Conservation (phyloP, 768 basidiomycete genomes). For the Pleurotus cornucopiae region DNA sequence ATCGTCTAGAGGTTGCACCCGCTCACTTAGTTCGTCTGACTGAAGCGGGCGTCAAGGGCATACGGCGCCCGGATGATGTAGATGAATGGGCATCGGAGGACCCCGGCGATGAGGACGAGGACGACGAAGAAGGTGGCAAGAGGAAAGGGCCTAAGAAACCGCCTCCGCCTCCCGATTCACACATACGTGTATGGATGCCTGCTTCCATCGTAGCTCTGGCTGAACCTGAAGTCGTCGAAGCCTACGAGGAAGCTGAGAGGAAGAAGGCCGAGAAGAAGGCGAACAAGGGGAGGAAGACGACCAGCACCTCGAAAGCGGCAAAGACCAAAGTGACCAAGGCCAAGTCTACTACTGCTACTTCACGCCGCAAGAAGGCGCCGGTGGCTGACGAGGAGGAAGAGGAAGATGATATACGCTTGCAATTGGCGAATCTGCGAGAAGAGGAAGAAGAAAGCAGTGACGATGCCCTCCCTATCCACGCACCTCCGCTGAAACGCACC, state of each 20-base stretch:
- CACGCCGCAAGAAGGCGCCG: not conserved
- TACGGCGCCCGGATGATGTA: constrained; percentile 42
- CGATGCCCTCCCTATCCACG: constrained; percentile 5
- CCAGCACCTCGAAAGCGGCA: constrained; percentile 12
- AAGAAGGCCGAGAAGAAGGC: constrained; percentile 49
- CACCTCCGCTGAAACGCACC: constrained; percentile 8
- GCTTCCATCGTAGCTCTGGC: constrained; percentile 70
- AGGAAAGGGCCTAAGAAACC: constrained; percentile 29
- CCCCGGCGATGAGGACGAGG: constrained; percentile 44
- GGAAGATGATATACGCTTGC: not conserved
- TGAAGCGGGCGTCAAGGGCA: constrained; percentile 62
- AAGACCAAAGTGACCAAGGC: constrained; percentile 9
- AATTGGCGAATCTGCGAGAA: constrained; percentile 3
- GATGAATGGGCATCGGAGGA: constrained; percentile 45
- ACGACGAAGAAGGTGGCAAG: constrained; percentile 36
- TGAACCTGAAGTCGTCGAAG: constrained; percentile 59
- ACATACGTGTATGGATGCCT: constrained; percentile 76
- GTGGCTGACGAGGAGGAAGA: not conserved
- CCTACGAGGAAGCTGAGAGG: constrained; percentile 48
- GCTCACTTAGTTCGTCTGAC: constrained; percentile 59
- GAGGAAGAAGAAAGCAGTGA: constrained; percentile 7
- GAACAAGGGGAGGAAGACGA: constrained; percentile 29
- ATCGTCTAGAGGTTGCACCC: constrained; percentile 75
- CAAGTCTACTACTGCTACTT: not conserved
- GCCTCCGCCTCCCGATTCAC: constrained; percentile 48